Percentiles rank a stretch among this genome's conserved stretches.
Conservation (phyloP, 2,329 filamentous ascomycete genomes). For the Dothistroma septosporum region DNA sequence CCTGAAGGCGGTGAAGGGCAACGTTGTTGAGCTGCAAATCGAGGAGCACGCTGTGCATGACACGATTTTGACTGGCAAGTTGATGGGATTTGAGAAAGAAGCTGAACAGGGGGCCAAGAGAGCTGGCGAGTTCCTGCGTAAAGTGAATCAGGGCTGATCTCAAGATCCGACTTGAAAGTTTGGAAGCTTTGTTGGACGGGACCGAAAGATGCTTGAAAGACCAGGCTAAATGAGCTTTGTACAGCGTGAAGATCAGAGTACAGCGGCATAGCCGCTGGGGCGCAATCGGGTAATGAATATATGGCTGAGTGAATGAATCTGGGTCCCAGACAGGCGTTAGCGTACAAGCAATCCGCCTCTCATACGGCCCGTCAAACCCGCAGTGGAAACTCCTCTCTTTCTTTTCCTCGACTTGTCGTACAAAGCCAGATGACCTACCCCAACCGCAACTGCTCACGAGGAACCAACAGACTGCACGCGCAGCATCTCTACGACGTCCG, state of each 20-base stretch:
- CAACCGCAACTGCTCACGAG: conserved; percentile 2
- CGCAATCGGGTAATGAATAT: not conserved
- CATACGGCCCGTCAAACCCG: not conserved
- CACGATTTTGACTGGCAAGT: conserved; percentile 40
- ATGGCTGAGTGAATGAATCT: not conserved
- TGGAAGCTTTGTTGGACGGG: not conserved
- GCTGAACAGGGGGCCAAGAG: conserved; percentile 34
- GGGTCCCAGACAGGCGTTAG: too few species aligned
- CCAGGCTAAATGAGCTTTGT: not conserved
- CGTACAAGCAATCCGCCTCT: too few species aligned
- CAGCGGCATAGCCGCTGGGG: not conserved
- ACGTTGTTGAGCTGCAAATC: conserved; percentile 41
- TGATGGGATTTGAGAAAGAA: conserved; percentile 43
- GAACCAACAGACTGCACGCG: conserved; percentile 2
- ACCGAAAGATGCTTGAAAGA: not conserved
- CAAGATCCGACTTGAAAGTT: not conserved
- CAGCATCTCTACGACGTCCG: conserved; percentile 4
- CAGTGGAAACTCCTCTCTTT: not conserved
- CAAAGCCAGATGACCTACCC: not conserved
- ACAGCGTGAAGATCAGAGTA: not conserved
- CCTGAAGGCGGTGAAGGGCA: conserved; percentile 39
- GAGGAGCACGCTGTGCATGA: conserved; percentile 46
- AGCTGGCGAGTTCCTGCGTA: conserved; percentile 35
- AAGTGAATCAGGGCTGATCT: not conserved
- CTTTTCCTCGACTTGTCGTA: not conserved